Percentiles rank a stretch among this genome's conserved stretches.
Evolutionary conservation across 2,329 filamentous ascomycete species (phyloP).

Genomic region (Cyphellophora attinorum): DNA sequence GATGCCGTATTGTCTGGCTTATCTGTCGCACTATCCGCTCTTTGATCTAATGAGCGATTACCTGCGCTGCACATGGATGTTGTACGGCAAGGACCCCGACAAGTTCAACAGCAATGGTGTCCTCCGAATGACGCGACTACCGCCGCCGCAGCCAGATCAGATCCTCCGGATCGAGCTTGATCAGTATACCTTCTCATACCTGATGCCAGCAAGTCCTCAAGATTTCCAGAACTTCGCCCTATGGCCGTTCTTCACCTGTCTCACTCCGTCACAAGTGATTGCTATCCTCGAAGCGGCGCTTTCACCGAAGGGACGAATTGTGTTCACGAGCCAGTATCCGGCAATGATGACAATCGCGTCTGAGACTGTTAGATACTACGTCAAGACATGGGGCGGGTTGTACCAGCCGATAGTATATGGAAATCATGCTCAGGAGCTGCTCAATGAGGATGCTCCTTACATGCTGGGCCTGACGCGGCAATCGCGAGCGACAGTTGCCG

Average conservation of each 20-base stretch:
- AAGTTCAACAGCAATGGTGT: slow-evolving; percentile 97
- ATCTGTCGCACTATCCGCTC: slow-evolving; percentile 86
- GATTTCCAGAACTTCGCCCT: slow-evolving; percentile 98
- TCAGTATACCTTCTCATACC: slow-evolving; percentile 95
- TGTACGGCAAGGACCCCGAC: slow-evolving; percentile 99
- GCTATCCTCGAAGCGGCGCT: slow-evolving; percentile 91
- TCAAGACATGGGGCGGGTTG: slow-evolving; percentile 95
- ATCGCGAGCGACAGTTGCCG: slow-evolving; percentile 86
- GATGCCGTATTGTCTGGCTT: slow-evolving; percentile 97
- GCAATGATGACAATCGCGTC: slow-evolving; percentile 95
- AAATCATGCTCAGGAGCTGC: slow-evolving; percentile 84
- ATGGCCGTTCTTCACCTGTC: slow-evolving; percentile 92
- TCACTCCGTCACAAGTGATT: slow-evolving; percentile 95
- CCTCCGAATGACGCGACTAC: slow-evolving; percentile 92
- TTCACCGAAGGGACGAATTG: slow-evolving; percentile 88
- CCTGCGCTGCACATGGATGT: slow-evolving; percentile 97
- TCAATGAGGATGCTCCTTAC: slow-evolving; percentile 91
- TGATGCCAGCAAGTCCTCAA: slow-evolving; percentile 94
- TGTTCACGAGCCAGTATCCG: slow-evolving; percentile 93
- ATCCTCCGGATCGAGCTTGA: slow-evolving; percentile 98
- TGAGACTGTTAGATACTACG: slow-evolving; percentile 84
- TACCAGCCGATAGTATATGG: slow-evolving; percentile 95
- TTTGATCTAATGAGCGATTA: slow-evolving; percentile 96
- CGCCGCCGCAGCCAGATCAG: slow-evolving; percentile 85
- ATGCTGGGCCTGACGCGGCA: slow-evolving; percentile 93